phyloP scores from a whole-genome alignment of 2,329 filamentous ascomycete genomes.

The Endocalyx cinctus region DNA sequence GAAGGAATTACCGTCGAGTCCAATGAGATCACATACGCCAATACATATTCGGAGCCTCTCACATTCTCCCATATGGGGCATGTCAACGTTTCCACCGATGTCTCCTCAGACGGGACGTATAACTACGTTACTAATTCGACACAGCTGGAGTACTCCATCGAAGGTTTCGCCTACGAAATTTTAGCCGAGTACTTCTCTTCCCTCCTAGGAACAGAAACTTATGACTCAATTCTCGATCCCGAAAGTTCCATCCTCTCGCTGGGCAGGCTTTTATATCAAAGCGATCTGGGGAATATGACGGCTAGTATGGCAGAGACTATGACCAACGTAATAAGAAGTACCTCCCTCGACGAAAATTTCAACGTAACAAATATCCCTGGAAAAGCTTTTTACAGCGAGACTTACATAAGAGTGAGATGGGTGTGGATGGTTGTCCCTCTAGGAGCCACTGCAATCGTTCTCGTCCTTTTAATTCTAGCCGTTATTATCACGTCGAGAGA shows the following conservation, averaged over 20 bases:
- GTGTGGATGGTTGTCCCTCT: conserved; percentile 2
- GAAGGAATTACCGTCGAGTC: no score
- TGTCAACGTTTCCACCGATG: no score
- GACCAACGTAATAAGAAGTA: conserved; percentile 5
- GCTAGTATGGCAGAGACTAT: conserved; percentile 1
- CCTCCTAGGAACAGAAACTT: no score
- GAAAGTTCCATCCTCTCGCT: not conserved
- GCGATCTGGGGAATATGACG: conserved; percentile 2
- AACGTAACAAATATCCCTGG: conserved; percentile 2
- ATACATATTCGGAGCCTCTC: no score
- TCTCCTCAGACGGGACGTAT: no score
- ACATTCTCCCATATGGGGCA: no score
- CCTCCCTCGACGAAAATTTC: conserved; percentile 1
- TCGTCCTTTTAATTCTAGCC: conserved; percentile 1
- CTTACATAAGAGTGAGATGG: conserved; percentile 2
- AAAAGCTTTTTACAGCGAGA: conserved; percentile 3
- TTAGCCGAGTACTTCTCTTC: not conserved
- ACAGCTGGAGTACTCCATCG: conserved; percentile 2
- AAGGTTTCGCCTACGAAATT: not conserved
- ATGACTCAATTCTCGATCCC: not conserved
- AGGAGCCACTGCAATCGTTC: not conserved
- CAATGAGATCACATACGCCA: no score
- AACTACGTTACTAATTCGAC: conserved; percentile 1
- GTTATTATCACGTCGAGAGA: conserved; percentile 1
- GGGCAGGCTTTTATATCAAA: conserved; percentile 2